Evolutionary conservation across 805 yeast species (phyloP), one percentile per base, ranked within the genome.

Genomic region (Ogataea ganodermae): DNA sequence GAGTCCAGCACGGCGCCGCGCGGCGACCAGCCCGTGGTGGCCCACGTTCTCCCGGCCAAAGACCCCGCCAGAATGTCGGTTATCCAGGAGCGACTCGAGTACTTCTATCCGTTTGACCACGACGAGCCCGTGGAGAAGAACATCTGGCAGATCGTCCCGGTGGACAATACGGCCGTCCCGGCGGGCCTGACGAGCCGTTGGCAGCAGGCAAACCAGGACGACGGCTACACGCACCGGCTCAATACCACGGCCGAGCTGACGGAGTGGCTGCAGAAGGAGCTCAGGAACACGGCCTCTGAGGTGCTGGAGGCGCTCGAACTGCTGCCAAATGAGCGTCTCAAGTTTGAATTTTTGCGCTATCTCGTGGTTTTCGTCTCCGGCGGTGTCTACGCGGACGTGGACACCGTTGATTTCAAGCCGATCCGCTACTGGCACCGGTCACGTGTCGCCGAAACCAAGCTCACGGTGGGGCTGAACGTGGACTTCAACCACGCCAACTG

Each of bases 361-460:
- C 64, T 78, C 42, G 65, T 77, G 13, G 50, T 79, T 5, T 77
- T 56, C 45, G 70, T 79, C 3, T 61, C 66, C 35, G 85, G 85
- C 33, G 85, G 85, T 6, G 74, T 76, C 3, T 79, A 78, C 53
- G 71, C 80, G 3, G 84, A 80, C 52, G 72, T 75, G 20, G 83
- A 80, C 55, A 76, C 82, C 0, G 65, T 60, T 45, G 71, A 78
- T 3, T 67, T 73, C 50, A 78, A 71, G 49, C 80, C 81, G 3
- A 16, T 59, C 12, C 45, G 46, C 16, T 42, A 52, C 21, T 60
- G 65, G 65, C 52, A 44, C 46, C 16, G 45, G 6, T 44, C 59
- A 22, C 36, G 52, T 23, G 22, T 44, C n/a, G 24, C 20, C 9
- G 36, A 37, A 6, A 45, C 47, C 18, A 40, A 50, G 6, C 24